Conservation (phyloP, 1,284 basidiomycete genomes). For the Ganoderma multipileum region DNA sequence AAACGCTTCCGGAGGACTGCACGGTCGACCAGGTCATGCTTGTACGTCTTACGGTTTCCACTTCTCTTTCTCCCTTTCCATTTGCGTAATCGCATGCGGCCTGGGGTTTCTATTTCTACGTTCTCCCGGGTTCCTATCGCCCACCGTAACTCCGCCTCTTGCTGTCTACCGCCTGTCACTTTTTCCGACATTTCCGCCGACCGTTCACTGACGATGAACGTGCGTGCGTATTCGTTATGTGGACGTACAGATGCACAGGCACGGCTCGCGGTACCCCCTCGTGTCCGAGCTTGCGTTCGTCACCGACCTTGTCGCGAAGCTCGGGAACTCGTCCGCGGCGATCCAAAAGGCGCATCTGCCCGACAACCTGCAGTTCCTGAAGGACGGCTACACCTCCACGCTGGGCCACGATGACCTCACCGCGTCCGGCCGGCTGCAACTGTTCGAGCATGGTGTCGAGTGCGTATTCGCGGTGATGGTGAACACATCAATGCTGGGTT, state of each 20-base stretch:
- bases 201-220: neutral
- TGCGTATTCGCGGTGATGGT: neutral
- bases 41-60: conserved; percentile 36
- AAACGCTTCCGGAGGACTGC: conserved; percentile 49
- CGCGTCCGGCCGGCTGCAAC: conserved; percentile 46
- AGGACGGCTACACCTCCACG: conserved; percentile 46
- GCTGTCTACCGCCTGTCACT: neutral
- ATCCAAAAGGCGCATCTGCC: conserved; percentile 44
- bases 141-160: neutral
- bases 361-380: conserved; percentile 46
- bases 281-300: conserved; percentile 44
- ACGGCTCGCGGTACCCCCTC: conserved; percentile 49
- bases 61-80: neutral
- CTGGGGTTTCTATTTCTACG: neutral
- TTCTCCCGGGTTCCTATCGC: neutral
- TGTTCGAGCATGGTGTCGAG: conserved; percentile 54
- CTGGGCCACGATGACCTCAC: conserved; percentile 51
- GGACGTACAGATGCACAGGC: conserved; percentile 46
- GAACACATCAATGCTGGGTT: neutral
- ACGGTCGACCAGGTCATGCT: conserved; percentile 51
- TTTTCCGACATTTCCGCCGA: neutral
- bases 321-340: conserved; percentile 38
- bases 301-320: conserved; percentile 44
- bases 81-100: neutral
- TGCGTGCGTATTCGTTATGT: conserved; percentile 2